Conservation (phyloP, 2,329 filamentous ascomycete species). For the Sporothrix curviconia region DNA sequence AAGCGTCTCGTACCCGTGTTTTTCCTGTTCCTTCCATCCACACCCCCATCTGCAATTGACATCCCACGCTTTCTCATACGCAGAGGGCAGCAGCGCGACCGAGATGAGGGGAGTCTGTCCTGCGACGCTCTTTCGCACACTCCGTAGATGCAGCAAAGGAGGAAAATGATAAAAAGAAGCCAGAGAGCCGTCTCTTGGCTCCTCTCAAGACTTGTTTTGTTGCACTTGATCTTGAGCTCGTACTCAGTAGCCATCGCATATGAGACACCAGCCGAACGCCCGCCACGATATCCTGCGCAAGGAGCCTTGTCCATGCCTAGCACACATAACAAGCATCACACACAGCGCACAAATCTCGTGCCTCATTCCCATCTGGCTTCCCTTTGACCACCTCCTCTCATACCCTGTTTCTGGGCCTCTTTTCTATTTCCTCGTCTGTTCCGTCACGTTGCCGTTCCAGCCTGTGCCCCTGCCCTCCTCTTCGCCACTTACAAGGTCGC, state of each 20-base stretch:
- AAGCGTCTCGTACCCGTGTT: no score
- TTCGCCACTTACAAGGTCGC: neutral
- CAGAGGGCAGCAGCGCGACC: neutral
- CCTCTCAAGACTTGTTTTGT: neutral
- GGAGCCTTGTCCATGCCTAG: neutral
- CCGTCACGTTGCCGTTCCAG: neutral
- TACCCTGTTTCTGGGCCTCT: neutral
- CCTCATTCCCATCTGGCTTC: neutral
- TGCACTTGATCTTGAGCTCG: neutral
- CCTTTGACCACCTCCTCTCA: neutral
- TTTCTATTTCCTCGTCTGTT: neutral
- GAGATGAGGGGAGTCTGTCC: neutral
- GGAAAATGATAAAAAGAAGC: slow-evolving; percentile 13
- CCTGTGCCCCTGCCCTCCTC: neutral
- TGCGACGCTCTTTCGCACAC: neutral
- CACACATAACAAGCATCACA: neutral
- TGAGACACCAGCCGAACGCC: neutral
- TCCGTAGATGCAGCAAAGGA: neutral
- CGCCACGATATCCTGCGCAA: neutral
- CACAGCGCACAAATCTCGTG: no score
- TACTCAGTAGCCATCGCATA: no score
- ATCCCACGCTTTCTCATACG: slow-evolving; percentile 13
- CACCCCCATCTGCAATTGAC: slow-evolving; percentile 3
- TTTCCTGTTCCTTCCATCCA: neutral
- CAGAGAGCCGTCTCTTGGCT: neutral